Percentiles rank a stretch among this genome's conserved stretches.
These are phyloP conservation scores for Lactarius indigo DNA, from an alignment of 768 basidiomycete genomes.

Conservation along the genomic window DNA sequence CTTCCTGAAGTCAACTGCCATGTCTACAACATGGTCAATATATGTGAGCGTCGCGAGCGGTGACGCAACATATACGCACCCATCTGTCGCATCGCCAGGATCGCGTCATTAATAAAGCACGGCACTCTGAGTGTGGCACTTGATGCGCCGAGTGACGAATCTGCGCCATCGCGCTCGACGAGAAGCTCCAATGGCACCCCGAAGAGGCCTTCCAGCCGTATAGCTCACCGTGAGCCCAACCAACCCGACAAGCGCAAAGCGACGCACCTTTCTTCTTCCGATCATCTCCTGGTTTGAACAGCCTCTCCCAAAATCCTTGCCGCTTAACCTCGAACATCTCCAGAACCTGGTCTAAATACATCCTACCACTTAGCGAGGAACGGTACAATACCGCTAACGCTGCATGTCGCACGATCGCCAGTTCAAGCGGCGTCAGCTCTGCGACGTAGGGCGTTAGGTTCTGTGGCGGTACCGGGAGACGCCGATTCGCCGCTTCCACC, in stretches of 20 bases:
- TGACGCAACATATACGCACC: slow-evolving; percentile 49
- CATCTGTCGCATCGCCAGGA: slow-evolving; percentile 99
- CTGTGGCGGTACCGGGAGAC: slow-evolving; percentile 74
- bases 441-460: slow-evolving; percentile 77
- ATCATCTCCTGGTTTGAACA: slow-evolving; percentile 77
- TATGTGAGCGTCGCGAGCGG: slow-evolving; percentile 6
- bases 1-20: slow-evolving; percentile 98
- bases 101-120: slow-evolving; percentile 96
- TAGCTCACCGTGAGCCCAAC: slow-evolving; percentile 20
- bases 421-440: slow-evolving; percentile 77
- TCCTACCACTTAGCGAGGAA: slow-evolving; percentile 73
- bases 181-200: slow-evolving; percentile 88
- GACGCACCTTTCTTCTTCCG: slow-evolving; percentile 85
- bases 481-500: slow-evolving; percentile 86
- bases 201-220: slow-evolving; percentile 72
- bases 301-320: slow-evolving; percentile 90
- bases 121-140: slow-evolving; percentile 82
- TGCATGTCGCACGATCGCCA: slow-evolving; percentile 88
- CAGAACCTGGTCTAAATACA: slow-evolving; percentile 89
- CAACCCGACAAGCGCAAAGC: neutral
- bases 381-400: slow-evolving; percentile 77
- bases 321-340: slow-evolving; percentile 93
- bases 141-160: slow-evolving; percentile 88
- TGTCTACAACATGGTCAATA: slow-evolving; percentile 52
- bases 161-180: slow-evolving; percentile 90